phyloP scores from a whole-genome alignment of 192 early-diverging fungal genomes.

The Rhizophagus sp. region DNA sequence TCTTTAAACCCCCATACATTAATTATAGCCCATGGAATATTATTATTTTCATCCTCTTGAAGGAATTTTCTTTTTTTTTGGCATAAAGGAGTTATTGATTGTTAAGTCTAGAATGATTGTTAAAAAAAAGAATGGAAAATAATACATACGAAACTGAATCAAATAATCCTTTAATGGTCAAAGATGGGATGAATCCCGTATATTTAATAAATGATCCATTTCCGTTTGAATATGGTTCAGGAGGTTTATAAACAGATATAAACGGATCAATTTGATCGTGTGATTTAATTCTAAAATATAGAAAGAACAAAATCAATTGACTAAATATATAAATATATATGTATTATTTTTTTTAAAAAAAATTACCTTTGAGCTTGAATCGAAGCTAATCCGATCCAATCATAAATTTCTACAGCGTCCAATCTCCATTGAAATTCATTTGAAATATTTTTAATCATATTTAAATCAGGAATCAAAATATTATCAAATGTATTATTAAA shows the following conservation, averaged over 20 bases:
- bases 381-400: conserved; percentile 47
- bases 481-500: conserved; percentile 6
- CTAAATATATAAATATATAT: background rate
- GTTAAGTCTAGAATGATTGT: background rate
- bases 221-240: conserved; percentile 26
- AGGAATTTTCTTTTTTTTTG: conserved; percentile 22
- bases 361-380: conserved; percentile 41
- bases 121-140: background rate
- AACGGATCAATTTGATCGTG: conserved; percentile 42
- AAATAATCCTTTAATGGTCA: conserved; percentile 33
- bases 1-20: conserved; percentile 49
- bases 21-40: conserved; percentile 37
- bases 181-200: conserved; percentile 41
- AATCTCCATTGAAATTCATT: conserved; percentile 37
- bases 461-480: conserved; percentile 40
- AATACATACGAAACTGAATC: conserved; percentile 33
- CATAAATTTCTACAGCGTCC: conserved; percentile 38
- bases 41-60: background rate
- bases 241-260: conserved; percentile 39
- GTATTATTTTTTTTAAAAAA: background rate
- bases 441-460: conserved; percentile 34
- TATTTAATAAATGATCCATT: conserved; percentile 27
- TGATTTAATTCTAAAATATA: conserved; percentile 34
- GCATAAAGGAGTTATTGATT: background rate
- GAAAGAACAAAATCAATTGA: background rate